Conservation (phyloP, 306 rosid genomes). For the Trifolium pratense region DNA sequence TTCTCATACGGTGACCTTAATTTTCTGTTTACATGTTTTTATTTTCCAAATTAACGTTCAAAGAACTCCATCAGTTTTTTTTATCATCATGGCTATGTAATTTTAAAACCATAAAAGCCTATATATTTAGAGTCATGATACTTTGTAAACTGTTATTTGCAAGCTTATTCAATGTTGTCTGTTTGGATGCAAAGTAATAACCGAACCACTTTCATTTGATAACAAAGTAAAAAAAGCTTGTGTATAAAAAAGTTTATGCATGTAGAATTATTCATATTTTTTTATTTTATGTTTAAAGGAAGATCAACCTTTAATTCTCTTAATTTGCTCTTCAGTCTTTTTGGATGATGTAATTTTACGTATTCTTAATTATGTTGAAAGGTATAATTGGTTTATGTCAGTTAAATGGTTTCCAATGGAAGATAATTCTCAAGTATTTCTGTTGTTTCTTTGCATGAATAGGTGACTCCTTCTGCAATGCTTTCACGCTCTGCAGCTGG, state of each 20-base stretch:
- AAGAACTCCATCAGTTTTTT: conserved; percentile 13
- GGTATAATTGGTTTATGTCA: conserved; percentile 11
- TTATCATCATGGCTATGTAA: conserved; percentile 3
- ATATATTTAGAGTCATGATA: conserved; percentile 20
- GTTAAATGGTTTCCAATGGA: conserved; percentile 17
- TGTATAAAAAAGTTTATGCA: conserved; percentile 28
- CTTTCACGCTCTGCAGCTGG: conserved; percentile 94
- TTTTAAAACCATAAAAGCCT: conserved; percentile 17
- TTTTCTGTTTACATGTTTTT: background rate
- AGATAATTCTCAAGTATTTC: conserved; percentile 5
- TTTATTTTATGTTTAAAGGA: conserved; percentile 13
- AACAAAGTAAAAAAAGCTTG: conserved; percentile 31
- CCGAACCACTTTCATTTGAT: conserved; percentile 30
- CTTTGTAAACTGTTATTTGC: conserved; percentile 25
- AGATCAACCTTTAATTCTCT: conserved; percentile 9
- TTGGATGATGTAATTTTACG: conserved; percentile 7
- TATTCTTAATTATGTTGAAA: conserved; percentile 20
- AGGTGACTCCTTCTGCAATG: conserved; percentile 94
- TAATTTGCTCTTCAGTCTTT: conserved; percentile 12
- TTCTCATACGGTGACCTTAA: conserved; percentile 10
- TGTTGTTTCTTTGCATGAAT: conserved; percentile 42
- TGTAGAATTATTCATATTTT: background rate
- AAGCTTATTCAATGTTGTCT: conserved; percentile 3
- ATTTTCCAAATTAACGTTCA: conserved; percentile 26
- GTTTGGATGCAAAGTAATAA: background rate